Percentiles rank a stretch among this genome's conserved stretches.
phyloP scores from a whole-genome alignment of 192 early-diverging fungal genomes.

The Oehlia diaphana region DNA sequence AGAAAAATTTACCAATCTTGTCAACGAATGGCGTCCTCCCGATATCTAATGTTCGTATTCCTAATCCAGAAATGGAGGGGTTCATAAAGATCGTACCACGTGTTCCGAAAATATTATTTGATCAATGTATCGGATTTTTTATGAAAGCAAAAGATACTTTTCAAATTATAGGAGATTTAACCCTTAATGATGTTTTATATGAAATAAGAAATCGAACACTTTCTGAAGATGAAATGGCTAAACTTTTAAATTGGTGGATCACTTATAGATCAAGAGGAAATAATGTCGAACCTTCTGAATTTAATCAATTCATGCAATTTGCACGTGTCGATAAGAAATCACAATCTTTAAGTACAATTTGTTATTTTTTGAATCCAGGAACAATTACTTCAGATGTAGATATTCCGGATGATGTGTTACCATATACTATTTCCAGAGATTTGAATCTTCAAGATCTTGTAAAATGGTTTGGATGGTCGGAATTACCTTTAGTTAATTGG shows the following conservation, averaged over 20 bases:
- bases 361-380: constrained; percentile 58
- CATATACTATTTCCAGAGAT: constrained; percentile 8
- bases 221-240: constrained; percentile 57
- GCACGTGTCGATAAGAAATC: constrained; percentile 26
- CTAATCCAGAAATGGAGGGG: constrained; percentile 51
- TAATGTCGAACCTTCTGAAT: not conserved
- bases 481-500: constrained; percentile 14
- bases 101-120: constrained; percentile 51
- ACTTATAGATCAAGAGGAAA: constrained; percentile 37
- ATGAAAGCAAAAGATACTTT: constrained; percentile 43
- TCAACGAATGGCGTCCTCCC: constrained; percentile 65
- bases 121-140: constrained; percentile 58
- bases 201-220: constrained; percentile 65
- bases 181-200: constrained; percentile 61
- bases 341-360: constrained; percentile 49
- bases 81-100: constrained; percentile 70
- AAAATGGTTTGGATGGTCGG: constrained; percentile 18
- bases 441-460: constrained; percentile 1
- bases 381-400: not conserved
- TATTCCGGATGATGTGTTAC: not conserved
- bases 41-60: constrained; percentile 56
- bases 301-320: not conserved
- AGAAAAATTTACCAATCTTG: constrained; percentile 55
- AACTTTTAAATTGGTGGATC: constrained; percentile 79
- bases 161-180: constrained; percentile 46